phyloP scores from a whole-genome alignment of 2,329 filamentous ascomycete genomes.

The Monilinia laxa region DNA sequence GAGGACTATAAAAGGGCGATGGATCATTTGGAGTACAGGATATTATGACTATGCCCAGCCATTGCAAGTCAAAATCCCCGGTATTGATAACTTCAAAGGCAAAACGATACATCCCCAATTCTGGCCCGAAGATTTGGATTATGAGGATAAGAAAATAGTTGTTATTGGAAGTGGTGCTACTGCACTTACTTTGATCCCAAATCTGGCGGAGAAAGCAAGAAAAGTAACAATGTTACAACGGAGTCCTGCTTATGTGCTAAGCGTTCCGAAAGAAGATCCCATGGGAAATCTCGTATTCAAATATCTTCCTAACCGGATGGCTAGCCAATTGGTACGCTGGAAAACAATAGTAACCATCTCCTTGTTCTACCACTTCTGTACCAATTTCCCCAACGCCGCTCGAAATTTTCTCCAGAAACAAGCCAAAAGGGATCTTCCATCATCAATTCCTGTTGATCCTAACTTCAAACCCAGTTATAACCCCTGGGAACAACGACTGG shows the following conservation, averaged over 20 bases:
- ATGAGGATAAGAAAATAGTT: slow-evolving; percentile 51
- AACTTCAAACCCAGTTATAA: slow-evolving; percentile 66
- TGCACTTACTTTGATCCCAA: slow-evolving; percentile 71
- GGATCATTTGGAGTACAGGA: slow-evolving; percentile 59
- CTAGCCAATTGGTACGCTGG: slow-evolving; percentile 46
- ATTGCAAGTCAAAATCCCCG: slow-evolving; percentile 54
- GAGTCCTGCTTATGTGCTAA: slow-evolving; percentile 67
- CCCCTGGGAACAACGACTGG: slow-evolving; percentile 74
- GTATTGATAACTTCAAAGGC: slow-evolving; percentile 59
- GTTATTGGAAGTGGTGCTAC: slow-evolving; percentile 61
- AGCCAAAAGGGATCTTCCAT: slow-evolving; percentile 54
- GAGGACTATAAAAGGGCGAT: slow-evolving; percentile 44
- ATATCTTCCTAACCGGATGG: slow-evolving; percentile 47
- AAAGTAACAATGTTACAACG: slow-evolving; percentile 79
- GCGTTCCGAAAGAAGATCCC: slow-evolving; percentile 38
- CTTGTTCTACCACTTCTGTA: slow-evolving; percentile 52
- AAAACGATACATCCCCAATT: slow-evolving; percentile 68
- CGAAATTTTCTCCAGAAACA: slow-evolving; percentile 48
- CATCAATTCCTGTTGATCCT: slow-evolving; percentile 53
- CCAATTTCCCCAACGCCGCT: slow-evolving; percentile 52
- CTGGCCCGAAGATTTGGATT: slow-evolving; percentile 68
- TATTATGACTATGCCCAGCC: slow-evolving; percentile 64
- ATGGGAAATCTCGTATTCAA: slow-evolving; percentile 14
- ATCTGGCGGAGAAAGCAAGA: slow-evolving; percentile 60
- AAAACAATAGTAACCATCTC: slow-evolving; percentile 51